A percentile compares a stretch with the other conserved stretches of the same genome.
Conservation (phyloP, 75 land plant genomes). For the Gnetum montanum region DNA sequence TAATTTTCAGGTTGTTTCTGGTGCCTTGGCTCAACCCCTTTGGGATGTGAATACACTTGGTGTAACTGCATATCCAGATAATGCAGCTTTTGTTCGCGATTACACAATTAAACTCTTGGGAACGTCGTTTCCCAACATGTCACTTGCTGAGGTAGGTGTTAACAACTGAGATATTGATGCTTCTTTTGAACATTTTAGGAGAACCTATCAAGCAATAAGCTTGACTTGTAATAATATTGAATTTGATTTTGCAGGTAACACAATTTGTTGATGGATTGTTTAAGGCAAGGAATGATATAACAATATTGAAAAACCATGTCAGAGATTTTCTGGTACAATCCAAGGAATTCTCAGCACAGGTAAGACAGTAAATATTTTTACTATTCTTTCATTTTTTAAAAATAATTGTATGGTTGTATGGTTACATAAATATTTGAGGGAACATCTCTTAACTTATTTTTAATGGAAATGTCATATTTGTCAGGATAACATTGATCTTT, state of each 20-base stretch:
- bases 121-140: conserved; percentile 95
- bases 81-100: conserved; percentile 69
- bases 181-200: no score
- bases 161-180: no score
- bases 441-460: no score
- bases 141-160: conserved; percentile 59
- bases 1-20: conserved; percentile 74
- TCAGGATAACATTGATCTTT: conserved; percentile 98
- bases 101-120: conserved; percentile 89
- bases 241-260: conserved; percentile 48
- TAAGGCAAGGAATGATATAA: conserved; percentile 65
- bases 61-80: conserved; percentile 63
- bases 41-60: conserved; percentile 76
- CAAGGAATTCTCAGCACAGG: conserved; percentile 99
- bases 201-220: no score
- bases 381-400: not conserved
- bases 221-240: no score
- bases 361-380: conserved; percentile 12
- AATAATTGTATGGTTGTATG: not conserved
- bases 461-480: conserved; percentile 6
- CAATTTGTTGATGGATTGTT: conserved; percentile 88
- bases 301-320: conserved; percentile 77
- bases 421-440: not conserved
- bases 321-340: conserved; percentile 96
- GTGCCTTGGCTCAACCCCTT: conserved; percentile 74